phyloP scores from a whole-genome alignment of 768 basidiomycete species.

The Boletus insuetus region DNA sequence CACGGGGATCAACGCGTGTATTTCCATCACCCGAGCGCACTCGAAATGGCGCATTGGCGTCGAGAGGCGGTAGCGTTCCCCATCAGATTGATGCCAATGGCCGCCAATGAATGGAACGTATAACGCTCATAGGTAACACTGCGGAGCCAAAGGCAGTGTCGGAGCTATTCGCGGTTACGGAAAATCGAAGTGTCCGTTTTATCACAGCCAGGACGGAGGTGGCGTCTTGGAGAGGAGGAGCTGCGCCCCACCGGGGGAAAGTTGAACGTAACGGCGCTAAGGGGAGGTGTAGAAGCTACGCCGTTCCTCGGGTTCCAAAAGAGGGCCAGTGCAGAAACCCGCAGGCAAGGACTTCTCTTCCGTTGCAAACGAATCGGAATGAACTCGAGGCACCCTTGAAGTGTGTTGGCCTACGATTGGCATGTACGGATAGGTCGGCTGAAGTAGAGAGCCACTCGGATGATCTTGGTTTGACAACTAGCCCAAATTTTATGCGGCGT shows the following conservation, averaged over 20 bases:
- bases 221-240: not conserved
- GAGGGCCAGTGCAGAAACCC: not conserved
- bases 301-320: not conserved
- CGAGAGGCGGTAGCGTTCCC: constrained; percentile 5
- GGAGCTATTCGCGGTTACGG: constrained; percentile 4
- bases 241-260: not conserved
- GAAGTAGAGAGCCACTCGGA: not conserved
- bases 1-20: constrained; percentile 27
- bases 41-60: constrained; percentile 15
- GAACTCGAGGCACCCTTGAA: not conserved
- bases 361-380: not conserved
- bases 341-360: not conserved
- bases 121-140: not conserved
- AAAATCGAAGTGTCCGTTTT: not conserved
- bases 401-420: not conserved
- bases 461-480: not conserved
- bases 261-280: not conserved
- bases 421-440: not conserved
- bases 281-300: not conserved
- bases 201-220: not conserved
- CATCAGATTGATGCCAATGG: constrained; percentile 7
- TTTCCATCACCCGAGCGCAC: constrained; percentile 17
- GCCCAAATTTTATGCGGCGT: not conserved
- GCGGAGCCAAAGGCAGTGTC: constrained; percentile 15
- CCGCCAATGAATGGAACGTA: constrained; percentile 3